Percentiles rank a stretch among this genome's conserved stretches.
Conservation (phyloP, 495 filamentous ascomycete genomes). For the Trichoderma reesei region DNA sequence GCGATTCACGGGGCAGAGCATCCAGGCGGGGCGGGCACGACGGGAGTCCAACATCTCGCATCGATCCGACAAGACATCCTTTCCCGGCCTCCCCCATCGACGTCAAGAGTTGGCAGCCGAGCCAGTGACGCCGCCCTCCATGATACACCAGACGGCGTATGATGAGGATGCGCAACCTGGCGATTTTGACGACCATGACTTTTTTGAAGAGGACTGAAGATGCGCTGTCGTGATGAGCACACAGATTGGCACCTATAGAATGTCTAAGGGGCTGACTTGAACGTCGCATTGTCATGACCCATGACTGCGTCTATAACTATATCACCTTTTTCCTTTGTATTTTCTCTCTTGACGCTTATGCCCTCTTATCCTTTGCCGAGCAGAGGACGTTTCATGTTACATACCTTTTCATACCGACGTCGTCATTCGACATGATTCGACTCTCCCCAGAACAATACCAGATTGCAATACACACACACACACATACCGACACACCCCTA, state of each 20-base stretch:
- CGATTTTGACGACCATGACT: constrained; percentile 46
- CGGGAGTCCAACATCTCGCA: constrained; percentile 25
- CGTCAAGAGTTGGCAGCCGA: constrained; percentile 26
- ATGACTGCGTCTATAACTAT: no score
- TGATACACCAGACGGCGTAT: constrained; percentile 58
- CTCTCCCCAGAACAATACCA: neutral
- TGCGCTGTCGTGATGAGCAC: neutral
- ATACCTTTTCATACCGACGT: neutral
- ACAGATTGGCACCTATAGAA: constrained; percentile 6
- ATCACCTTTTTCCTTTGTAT: constrained; percentile 19
- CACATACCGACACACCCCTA: constrained; percentile 1
- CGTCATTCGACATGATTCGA: neutral
- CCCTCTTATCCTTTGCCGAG: neutral
- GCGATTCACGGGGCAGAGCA: constrained; percentile 38
- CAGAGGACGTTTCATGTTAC: no score
- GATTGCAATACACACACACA: no score
- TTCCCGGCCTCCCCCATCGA: constrained; percentile 25
- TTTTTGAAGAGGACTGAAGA: constrained; percentile 42
- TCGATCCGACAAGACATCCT: constrained; percentile 29
- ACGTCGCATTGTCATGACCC: neutral
- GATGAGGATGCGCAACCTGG: constrained; percentile 58
- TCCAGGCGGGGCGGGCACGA: constrained; percentile 28
- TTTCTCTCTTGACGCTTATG: neutral
- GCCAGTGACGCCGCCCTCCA: constrained; percentile 53
- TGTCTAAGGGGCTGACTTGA: neutral